Base-by-base conservation (phyloP, 2,329 filamentous ascomycete genomes). In the Didymella arachidicola region DNA sequence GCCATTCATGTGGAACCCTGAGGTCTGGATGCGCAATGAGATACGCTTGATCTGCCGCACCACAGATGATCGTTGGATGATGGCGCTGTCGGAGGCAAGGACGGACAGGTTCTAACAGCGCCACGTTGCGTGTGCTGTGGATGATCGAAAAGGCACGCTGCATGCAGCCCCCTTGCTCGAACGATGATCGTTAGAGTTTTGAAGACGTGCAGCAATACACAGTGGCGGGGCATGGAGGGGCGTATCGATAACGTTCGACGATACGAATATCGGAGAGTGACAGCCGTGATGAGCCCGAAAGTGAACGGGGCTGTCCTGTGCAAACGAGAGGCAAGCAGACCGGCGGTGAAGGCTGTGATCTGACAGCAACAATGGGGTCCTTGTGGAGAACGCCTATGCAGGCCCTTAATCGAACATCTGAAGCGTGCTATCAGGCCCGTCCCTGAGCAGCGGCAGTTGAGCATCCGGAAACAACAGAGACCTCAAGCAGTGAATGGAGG, bases 51-150 rank as follows among this genome's bases (percentile, higher is more conserved):
- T 59, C 56, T 59, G 56, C 56, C 32, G 39, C 50, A 39, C 56
- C 50, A 59, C 19, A 50, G 26, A 34, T 45, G 32, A 45, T 53
- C 26, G 45, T 59, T 53, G 56, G 41, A 32, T 41, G 27, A 50
- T 46, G 45, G 50, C 32, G 45, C 36, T 42, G 50, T 50, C 49
- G 34, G 52, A 60, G 46, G 46, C 52, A 60, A 60, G 51, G 51
- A 48, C 51, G 48, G 27, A 48, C 36, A 52, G 42, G 39, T 29
- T 34, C 36, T n/a, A 53, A 52, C 42, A 29, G 47, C 57, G 57
- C 57, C 57, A 60, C 57, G 51, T 60, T 60, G 57, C 57, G 56
- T 59, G 53, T 49, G 38, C 36, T 55, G 43, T 55, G 47, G 51
- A 43, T 43, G 38, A 48, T 47, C 36, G 39, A 32, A 29, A 57